These are phyloP conservation scores for Oryza rufipogon DNA, from an alignment of 176 grass and related monocot genomes.

Conservation along the genomic window DNA sequence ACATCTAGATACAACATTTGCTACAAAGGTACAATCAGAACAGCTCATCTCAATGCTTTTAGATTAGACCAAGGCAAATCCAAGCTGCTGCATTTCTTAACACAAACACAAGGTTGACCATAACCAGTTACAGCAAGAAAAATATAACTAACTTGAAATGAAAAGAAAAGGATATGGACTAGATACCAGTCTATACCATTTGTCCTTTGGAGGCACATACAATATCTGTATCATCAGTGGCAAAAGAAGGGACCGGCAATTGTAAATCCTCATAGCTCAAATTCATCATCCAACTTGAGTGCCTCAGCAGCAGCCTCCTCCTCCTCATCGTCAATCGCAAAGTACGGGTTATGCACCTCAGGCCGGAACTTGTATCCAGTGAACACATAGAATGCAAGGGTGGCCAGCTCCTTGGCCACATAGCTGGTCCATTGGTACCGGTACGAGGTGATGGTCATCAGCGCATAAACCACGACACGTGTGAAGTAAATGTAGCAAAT, in stretches of 20 bases:
- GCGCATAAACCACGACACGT: conserved; percentile 78
- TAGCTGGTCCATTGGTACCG: conserved; percentile 87
- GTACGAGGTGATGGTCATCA: conserved; percentile 89
- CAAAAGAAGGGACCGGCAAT: conserved; percentile 12
- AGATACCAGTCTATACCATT: conserved; percentile 56
- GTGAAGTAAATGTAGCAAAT: conserved; percentile 99
- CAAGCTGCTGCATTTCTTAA: conserved; percentile 45
- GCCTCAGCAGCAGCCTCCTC: conserved; percentile 88
- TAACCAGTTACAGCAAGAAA: conserved; percentile 46
- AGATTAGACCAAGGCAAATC: conserved; percentile 34
- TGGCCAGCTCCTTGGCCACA: conserved; percentile 79
- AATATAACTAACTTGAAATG: conserved; percentile 46
- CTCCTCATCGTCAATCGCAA: conserved; percentile 76
- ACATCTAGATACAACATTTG: conserved; percentile 40
- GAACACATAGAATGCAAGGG: conserved; percentile 88
- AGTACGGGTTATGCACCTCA: conserved; percentile 89
- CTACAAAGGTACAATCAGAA: conserved; percentile 17
- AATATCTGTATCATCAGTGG: conserved; percentile 33
- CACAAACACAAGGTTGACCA: conserved; percentile 29
- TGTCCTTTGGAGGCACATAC: conserved; percentile 46
- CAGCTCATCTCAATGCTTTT: conserved; percentile 33
- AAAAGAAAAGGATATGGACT: conserved; percentile 52
- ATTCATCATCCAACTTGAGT: conserved; percentile 92
- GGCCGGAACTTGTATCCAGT: conserved; percentile 89
- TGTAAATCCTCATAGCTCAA: conserved; percentile 70